These are phyloP conservation scores for Persicaria tinctoria DNA, from an alignment of 148 eudicot genomes.

Conservation along the genomic window DNA sequence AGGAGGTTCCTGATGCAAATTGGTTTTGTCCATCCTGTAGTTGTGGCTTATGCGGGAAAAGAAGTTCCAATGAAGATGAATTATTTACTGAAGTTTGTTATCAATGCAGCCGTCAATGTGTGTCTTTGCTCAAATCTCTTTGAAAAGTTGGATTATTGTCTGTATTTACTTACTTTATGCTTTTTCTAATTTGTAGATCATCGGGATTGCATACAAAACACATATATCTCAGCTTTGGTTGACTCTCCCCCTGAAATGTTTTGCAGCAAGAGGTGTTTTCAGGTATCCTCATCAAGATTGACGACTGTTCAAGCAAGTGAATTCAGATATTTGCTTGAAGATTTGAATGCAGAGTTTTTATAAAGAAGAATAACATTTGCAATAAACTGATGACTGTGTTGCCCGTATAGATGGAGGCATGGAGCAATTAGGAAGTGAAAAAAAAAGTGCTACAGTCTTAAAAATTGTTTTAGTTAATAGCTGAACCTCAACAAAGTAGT, in stretches of 20 bases:
- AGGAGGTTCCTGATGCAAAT: conserved; percentile 27
- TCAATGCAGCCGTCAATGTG: conserved; percentile 43
- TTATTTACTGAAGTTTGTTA: conserved; percentile 30
- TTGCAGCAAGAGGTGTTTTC: conserved; percentile 40
- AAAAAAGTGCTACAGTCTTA: background rate
- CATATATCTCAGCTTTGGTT: conserved; percentile 22
- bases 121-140: conserved; percentile 13
- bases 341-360: background rate
- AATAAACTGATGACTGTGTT: background rate
- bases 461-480: background rate
- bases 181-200: conserved; percentile 28
- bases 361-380: background rate
- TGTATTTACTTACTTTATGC: conserved; percentile 1
- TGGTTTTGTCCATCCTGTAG: conserved; percentile 38
- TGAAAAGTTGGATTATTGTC: conserved; percentile 6
- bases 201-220: conserved; percentile 28
- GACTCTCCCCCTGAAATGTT: conserved; percentile 24
- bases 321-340: background rate
- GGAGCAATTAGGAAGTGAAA: background rate
- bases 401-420: background rate
- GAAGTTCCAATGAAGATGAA: conserved; percentile 15
- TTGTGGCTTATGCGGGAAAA: conserved; percentile 41
- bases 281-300: conserved; percentile 22
- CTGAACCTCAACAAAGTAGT: background rate
- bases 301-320: background rate